Conservation (phyloP, 2,329 filamentous ascomycete genomes). For the Aphanocladium album region DNA sequence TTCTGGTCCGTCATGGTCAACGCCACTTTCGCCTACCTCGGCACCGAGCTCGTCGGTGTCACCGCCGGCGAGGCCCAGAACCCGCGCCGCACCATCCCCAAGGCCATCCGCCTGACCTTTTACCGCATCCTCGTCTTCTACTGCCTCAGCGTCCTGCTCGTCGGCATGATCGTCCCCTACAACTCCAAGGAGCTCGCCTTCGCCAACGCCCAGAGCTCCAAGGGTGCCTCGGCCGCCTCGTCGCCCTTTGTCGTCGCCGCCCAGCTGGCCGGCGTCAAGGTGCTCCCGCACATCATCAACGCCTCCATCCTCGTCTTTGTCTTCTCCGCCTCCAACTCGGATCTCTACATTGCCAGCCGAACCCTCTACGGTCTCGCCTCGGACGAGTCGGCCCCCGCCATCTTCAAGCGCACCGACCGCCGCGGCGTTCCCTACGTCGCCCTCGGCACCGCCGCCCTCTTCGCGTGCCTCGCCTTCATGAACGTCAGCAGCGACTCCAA, state of each 20-base stretch:
- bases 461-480: conserved; percentile 65
- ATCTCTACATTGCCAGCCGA: conserved; percentile 70
- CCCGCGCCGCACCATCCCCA: conserved; percentile 69
- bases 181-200: conserved; percentile 56
- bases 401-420: conserved; percentile 67
- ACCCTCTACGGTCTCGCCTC: conserved; percentile 69
- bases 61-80: conserved; percentile 77
- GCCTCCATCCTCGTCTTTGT: conserved; percentile 70
- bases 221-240: conserved; percentile 48
- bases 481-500: conserved; percentile 55
- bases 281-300: conserved; percentile 65
- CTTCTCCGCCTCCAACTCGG: conserved; percentile 72
- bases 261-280: conserved; percentile 54
- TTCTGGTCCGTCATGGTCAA: conserved; percentile 71
- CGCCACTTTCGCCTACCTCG: conserved; percentile 74
- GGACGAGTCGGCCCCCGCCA: conserved; percentile 64
- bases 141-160: conserved; percentile 64
- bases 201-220: conserved; percentile 38
- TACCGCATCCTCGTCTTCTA: conserved; percentile 82
- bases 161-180: conserved; percentile 75
- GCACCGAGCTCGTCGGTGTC: conserved; percentile 71
- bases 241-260: conserved; percentile 75
- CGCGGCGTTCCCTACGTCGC: conserved; percentile 67
- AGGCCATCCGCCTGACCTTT: conserved; percentile 75
- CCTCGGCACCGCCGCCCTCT: conserved; percentile 54